Conservation (phyloP, 169 alveolate species). For the Plasmodium falciparum region DNA sequence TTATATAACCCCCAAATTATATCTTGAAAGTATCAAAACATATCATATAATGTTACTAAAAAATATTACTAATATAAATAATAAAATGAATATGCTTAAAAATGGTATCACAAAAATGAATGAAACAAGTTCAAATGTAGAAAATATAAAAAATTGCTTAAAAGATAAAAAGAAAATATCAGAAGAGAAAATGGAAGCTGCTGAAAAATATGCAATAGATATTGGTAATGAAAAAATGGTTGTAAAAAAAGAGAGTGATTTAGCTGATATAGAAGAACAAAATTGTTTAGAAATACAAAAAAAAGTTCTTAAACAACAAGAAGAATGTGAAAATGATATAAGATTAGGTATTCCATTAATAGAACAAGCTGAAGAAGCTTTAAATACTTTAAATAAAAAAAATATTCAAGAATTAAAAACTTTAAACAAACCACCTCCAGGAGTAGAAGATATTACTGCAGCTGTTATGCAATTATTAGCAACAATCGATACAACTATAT, state of each 20-base stretch:
- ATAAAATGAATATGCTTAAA: conserved; percentile 57
- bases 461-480: conserved; percentile 95
- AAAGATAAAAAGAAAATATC: conserved; percentile 92
- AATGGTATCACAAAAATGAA: conserved; percentile 57
- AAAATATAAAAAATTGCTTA: conserved; percentile 90
- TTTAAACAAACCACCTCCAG: conserved; percentile 96
- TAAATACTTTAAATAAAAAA: conserved; percentile 93
- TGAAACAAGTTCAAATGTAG: conserved; percentile 82
- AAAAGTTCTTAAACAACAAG: conserved; percentile 90
- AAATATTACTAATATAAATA: conserved; percentile 80
- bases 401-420: conserved; percentile 95
- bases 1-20: conserved; percentile 96
- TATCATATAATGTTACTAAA: conserved; percentile 91
- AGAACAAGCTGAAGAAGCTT: conserved; percentile 93
- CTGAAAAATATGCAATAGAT: conserved; percentile 94
- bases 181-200: conserved; percentile 93
- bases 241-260: conserved; percentile 92
- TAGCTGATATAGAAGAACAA: conserved; percentile 93
- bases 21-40: conserved; percentile 94
- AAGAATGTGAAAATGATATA: conserved; percentile 92
- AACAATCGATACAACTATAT: conserved; percentile 90
- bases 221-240: conserved; percentile 94
- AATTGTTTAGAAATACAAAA: conserved; percentile 93
- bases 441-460: conserved; percentile 93
- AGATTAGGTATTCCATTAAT: conserved; percentile 95